Percentiles rank a stretch among this genome's conserved stretches.
Evolutionary conservation across 2,329 filamentous ascomycete genomes (phyloP).

Genomic region (Aspergillus nomiae): DNA sequence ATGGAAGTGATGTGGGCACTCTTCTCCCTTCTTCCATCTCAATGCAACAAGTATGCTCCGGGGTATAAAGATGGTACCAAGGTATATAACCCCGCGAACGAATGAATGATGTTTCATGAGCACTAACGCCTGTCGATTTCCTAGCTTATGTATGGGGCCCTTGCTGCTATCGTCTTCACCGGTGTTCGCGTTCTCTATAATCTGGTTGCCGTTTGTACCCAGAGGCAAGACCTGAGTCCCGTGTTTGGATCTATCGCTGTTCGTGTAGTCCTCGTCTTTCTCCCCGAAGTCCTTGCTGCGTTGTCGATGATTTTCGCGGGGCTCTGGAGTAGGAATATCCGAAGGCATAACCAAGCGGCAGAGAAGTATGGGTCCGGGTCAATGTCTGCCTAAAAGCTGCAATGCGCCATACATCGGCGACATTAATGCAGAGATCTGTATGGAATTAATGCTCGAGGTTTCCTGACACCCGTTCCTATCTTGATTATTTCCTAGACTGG

Average conservation of each 20-base stretch:
- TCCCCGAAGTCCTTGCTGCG: conserved; percentile 26
- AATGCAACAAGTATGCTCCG: background rate
- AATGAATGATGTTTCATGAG: background rate
- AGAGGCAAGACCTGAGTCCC: conserved; percentile 22
- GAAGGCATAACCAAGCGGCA: background rate
- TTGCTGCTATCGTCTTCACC: conserved; percentile 20
- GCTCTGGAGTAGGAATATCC: background rate
- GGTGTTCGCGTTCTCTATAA: conserved; percentile 30
- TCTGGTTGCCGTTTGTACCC: conserved; percentile 22
- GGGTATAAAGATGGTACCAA: conserved; percentile 6
- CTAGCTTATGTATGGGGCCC: conserved; percentile 5
- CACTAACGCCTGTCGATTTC: background rate
- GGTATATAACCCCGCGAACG: conserved; percentile 7
- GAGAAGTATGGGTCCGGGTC: background rate
- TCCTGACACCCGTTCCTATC: background rate
- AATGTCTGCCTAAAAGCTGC: background rate
- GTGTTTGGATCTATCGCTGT: conserved; percentile 23
- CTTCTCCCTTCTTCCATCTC: conserved; percentile 1
- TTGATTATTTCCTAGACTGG: background rate
- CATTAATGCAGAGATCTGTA: background rate
- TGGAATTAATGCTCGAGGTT: background rate
- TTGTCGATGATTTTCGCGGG: conserved; percentile 23
- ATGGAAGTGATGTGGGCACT: conserved; percentile 9
- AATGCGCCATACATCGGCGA: background rate
- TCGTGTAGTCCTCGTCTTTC: conserved; percentile 28